Evolutionary conservation across 1,284 basidiomycete species (phyloP).

Genomic region (Anthracocystis walkeri): DNA sequence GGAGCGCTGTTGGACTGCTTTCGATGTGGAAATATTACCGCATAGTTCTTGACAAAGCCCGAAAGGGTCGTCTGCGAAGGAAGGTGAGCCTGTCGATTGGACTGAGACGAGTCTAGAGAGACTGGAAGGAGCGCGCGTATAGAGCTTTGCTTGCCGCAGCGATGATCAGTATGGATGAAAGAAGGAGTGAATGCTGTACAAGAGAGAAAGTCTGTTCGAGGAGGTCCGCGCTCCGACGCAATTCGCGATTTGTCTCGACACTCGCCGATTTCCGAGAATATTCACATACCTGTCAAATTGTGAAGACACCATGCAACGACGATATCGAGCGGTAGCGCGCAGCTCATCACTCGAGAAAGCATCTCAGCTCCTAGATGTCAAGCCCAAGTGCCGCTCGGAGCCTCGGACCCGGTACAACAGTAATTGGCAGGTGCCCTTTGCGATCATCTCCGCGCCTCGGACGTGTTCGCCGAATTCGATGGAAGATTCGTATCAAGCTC

Average conservation of each 20-base stretch:
- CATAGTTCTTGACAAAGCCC: constrained; percentile 6
- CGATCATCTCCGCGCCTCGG: too few relatives aligned
- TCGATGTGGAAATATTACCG: background rate
- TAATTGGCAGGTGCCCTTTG: too few relatives aligned
- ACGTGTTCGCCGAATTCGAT: too few relatives aligned
- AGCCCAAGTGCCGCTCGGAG: too few relatives aligned
- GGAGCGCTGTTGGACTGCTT: background rate
- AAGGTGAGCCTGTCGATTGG: background rate
- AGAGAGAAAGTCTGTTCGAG: background rate
- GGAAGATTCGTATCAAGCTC: too few relatives aligned
- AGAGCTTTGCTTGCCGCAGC: background rate
- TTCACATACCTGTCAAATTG: constrained; percentile 23
- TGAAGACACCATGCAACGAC: background rate
- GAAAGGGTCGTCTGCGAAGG: background rate
- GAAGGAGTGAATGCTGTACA: background rate
- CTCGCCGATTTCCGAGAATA: constrained; percentile 23
- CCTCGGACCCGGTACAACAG: too few relatives aligned
- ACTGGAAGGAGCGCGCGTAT: background rate
- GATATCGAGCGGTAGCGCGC: background rate
- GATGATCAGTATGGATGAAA: background rate
- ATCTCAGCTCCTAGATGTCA: too few relatives aligned
- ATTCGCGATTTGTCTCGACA: background rate
- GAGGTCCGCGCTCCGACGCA: constrained; percentile 18
- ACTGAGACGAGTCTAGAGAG: background rate
- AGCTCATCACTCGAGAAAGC: background rate